Base-by-base conservation (phyloP, 495 filamentous ascomycete species). In the Podospora sp. region DNA sequence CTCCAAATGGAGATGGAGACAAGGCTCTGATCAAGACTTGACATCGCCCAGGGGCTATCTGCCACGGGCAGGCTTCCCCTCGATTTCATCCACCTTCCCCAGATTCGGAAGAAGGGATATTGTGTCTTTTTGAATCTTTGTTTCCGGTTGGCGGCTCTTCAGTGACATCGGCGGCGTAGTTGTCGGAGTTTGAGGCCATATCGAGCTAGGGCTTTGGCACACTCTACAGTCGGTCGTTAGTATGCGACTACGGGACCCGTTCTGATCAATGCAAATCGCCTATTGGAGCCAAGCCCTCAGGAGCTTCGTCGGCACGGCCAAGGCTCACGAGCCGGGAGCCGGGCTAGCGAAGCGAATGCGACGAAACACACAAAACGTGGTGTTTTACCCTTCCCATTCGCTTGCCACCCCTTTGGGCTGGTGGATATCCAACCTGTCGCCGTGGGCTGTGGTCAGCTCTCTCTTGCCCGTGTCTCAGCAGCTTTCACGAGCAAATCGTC, bases 81-180 rank as follows among this genome's bases (percentile, higher is more conserved):
- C 60, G 21, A 9, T 26, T 59, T 33, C 26, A 22, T 46, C 58
- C 58, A 36, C 58, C 5, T 61, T 46, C 25, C 60, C 61, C 61
- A 25, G 60, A 62, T 62, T 18, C 46, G 25, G 25, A 22, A 20
- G 56, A 59, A 59, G 40, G 59, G 46, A 53, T 26, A 36, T 51
- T 33, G 61, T 25, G 33, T 53, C 61, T 52, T 63, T 36, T 62
- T 49, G 40, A 62, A 62, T 40, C 16, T 35, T 16, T 6, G 29
- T 4, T 33, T 33, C 29, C 29, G 29, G 29, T 33, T 33, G 29
- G 29, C 8, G 29, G 29, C 29, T 33, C 4, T 3, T 33, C 29
- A 33, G 40, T 46, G 40, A 46, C 40, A 46, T 46, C 40, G 16
- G 40, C 40, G 40, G 14, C 40, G 40, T 11, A 18, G 12, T 55